Base-by-base conservation (phyloP, 805 yeast genomes). In the Monosporozyma servazzii region DNA sequence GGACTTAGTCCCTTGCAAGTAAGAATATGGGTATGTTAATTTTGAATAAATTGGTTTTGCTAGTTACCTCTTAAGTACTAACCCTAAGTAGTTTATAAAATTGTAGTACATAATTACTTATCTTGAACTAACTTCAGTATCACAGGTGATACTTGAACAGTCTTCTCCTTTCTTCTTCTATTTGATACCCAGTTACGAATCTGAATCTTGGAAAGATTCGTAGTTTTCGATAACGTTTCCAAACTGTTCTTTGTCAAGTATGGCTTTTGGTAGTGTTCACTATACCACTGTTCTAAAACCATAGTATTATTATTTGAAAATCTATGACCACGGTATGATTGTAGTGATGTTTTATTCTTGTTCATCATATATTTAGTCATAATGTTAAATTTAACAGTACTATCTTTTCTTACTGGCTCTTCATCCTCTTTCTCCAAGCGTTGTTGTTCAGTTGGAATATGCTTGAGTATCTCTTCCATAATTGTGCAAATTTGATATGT, bases 181-280 rank as follows among this genome's bases (percentile, higher is more conserved):
- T 62, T 62, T 8, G 65, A 57, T 13, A 61, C 52, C 66, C 66
- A 62, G 40, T 62, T 61, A 49, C 59, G 56, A n/a, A 62, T 54
- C 48, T 62, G 66, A 15, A 52, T 49, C 27, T 50, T 51, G 7
- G 63, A 56, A 13, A 62, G 49, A 7, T 48, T 40, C 18, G 66
- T 62, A 17, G 47, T 49, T 9, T 21, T 33, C 39, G 48, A 48
- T 10, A 61, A 45, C 11, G 9, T 15, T 36, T 39, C 48, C 13
- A 56, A 31, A 41, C 54, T 49, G 17, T 44, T 45, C 23, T 51
- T 51, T 40, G 54, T 51, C 44, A 58, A 51, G 47, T 61, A 61
- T 45, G 64, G 65, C 29, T 53, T 53, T 15, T 51, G 37, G 17
- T 40, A 48, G 37, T 60, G 55, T 20, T 49, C 46, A 10, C 17